phyloP scores from a whole-genome alignment of 73 alveolate genomes.

The Uronychia binucleata region DNA sequence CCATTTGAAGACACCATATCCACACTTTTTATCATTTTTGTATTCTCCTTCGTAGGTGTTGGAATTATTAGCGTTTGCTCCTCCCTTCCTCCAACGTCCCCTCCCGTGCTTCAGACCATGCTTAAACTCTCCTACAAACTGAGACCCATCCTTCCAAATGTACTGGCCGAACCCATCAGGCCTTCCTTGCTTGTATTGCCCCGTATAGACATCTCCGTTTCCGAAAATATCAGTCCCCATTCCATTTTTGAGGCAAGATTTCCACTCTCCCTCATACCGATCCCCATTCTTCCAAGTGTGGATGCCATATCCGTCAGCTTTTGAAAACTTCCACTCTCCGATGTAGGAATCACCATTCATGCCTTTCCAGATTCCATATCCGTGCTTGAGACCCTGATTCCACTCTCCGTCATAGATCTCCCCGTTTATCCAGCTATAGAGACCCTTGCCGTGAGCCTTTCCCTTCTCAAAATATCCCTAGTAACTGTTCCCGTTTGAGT shows the following conservation, averaged over 20 bases:
- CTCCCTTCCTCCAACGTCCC: conserved; percentile 59
- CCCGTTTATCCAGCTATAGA: conserved; percentile 19
- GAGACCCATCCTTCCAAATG: conserved; percentile 67
- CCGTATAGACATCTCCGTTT: conserved; percentile 71
- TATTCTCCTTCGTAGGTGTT: conserved; percentile 33
- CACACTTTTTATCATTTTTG: conserved; percentile 39
- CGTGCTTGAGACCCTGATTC: conserved; percentile 38
- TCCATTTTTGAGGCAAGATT: conserved; percentile 63
- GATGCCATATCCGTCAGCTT: conserved; percentile 48
- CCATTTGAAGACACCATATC: conserved; percentile 30
- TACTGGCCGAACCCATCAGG: conserved; percentile 77
- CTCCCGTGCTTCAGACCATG: conserved; percentile 67
- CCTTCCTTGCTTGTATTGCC: conserved; percentile 58
- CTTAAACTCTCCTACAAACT: conserved; percentile 58
- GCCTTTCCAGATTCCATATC: conserved; percentile 55
- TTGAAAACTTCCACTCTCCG: conserved; percentile 47
- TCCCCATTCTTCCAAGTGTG: conserved; percentile 49
- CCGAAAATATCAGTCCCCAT: conserved; percentile 54
- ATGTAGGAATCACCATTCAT: conserved; percentile 28
- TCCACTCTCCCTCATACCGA: conserved; percentile 72
- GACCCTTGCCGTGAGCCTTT: conserved; percentile 57
- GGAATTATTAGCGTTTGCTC: conserved; percentile 23
- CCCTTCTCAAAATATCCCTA: conserved; percentile 46
- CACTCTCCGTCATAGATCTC: conserved; percentile 67
- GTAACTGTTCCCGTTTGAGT: conserved; percentile 52